These are phyloP conservation scores for Cenchrus purpureus DNA, from an alignment of 176 grass and related monocot species.

Conservation along the genomic window DNA sequence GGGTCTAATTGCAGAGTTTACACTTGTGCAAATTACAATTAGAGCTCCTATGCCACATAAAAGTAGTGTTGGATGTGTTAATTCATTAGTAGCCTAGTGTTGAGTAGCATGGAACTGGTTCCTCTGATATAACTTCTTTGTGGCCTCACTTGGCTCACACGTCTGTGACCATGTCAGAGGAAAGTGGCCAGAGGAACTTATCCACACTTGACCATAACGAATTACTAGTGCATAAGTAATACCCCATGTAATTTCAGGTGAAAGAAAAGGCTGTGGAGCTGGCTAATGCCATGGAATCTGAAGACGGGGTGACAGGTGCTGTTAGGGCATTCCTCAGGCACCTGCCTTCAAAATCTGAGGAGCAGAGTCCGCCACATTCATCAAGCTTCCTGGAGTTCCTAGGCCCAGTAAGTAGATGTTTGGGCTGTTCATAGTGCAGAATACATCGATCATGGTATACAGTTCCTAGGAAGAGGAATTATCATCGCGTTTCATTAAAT, in stretches of 20 bases:
- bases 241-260: constrained; percentile 51
- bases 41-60: neutral
- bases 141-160: neutral
- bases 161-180: neutral
- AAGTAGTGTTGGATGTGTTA: neutral
- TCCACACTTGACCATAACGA: neutral
- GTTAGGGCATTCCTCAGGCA: constrained; percentile 89
- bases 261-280: constrained; percentile 76
- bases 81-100: neutral
- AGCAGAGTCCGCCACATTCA: neutral
- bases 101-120: neutral
- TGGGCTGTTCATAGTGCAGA: constrained; percentile 55
- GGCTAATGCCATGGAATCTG: constrained; percentile 77
- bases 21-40: neutral
- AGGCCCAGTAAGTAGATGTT: constrained; percentile 47
- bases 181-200: neutral
- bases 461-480: neutral
- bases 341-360: constrained; percentile 49
- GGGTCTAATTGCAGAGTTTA: neutral
- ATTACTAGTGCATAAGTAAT: neutral
- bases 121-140: neutral
- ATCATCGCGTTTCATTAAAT: neutral
- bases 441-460: neutral
- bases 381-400: constrained; percentile 37
- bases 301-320: constrained; percentile 79